Evolutionary conservation across 2,329 filamentous ascomycete species (phyloP).

Genomic region (Amesomyces nigricolor): DNA sequence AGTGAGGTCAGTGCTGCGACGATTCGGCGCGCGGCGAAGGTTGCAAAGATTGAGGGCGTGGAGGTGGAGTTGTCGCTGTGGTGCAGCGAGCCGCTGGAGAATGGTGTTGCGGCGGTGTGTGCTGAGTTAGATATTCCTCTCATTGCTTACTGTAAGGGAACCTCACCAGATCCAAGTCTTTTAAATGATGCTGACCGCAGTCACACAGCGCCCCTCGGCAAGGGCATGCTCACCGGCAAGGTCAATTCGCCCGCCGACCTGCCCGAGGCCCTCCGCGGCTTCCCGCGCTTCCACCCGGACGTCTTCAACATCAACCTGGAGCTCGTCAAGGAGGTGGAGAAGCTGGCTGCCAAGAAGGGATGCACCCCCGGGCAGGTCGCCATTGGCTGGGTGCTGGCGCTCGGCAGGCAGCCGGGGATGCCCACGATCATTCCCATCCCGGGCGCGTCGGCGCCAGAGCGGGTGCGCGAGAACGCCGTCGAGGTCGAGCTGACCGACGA

Average conservation of each 20-base stretch:
- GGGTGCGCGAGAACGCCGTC: constrained; percentile 57
- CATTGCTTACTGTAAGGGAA: constrained; percentile 56
- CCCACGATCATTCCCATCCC: constrained; percentile 61
- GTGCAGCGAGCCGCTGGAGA: constrained; percentile 31
- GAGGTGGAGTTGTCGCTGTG: constrained; percentile 43
- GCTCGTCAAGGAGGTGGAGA: constrained; percentile 52
- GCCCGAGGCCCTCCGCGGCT: constrained; percentile 38
- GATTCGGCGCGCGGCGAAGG: constrained; percentile 35
- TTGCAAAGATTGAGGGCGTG: constrained; percentile 40
- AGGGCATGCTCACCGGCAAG: constrained; percentile 48
- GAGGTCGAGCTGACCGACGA: constrained; percentile 32
- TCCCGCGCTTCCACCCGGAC: constrained; percentile 57
- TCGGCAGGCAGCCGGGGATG: constrained; percentile 47
- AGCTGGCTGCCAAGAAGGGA: constrained; percentile 54
- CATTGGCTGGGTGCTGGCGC: constrained; percentile 54
- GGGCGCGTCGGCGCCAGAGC: constrained; percentile 51
- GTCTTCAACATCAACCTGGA: constrained; percentile 60
- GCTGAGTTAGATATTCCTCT: constrained; percentile 62
- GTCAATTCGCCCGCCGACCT: constrained; percentile 51
- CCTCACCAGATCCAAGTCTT: too few species aligned
- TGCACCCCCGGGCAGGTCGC: constrained; percentile 60
- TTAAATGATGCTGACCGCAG: not conserved
- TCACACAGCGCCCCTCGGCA: constrained; percentile 39
- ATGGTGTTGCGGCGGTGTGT: constrained; percentile 43
- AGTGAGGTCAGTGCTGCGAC: constrained; percentile 39